These are phyloP conservation scores for Coemansia sp. DNA, from an alignment of 192 early-diverging fungal species.

Conservation along the genomic window DNA sequence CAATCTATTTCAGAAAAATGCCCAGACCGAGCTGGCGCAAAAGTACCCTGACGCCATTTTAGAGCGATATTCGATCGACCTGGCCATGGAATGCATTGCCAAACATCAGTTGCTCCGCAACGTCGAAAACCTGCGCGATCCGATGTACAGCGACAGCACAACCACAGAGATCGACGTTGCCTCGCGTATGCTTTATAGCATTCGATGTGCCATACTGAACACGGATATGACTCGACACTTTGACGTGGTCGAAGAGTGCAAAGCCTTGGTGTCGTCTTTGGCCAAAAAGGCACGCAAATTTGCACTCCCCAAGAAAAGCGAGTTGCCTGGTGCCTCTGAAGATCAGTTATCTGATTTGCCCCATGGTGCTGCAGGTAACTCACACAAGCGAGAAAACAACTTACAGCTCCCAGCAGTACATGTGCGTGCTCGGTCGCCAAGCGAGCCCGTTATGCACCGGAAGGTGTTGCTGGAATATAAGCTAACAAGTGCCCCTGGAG, in stretches of 20 bases:
- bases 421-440: constrained; percentile 26
- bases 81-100: constrained; percentile 68
- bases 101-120: constrained; percentile 72
- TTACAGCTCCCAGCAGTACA: neutral
- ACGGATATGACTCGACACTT: constrained; percentile 95
- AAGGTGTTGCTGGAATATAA: constrained; percentile 11
- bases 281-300: constrained; percentile 44
- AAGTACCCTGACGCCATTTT: constrained; percentile 83
- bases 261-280: constrained; percentile 37
- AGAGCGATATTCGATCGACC: constrained; percentile 80
- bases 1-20: constrained; percentile 89
- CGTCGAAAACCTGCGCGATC: constrained; percentile 51
- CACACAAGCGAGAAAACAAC: neutral
- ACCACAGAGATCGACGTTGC: constrained; percentile 45
- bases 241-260: constrained; percentile 58
- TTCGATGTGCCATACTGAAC: constrained; percentile 68
- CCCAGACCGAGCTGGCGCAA: constrained; percentile 70
- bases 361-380: too few relatives aligned
- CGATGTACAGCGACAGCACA: constrained; percentile 54
- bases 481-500: too few relatives aligned
- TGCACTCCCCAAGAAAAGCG: neutral
- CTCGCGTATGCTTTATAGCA: constrained; percentile 45
- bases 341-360: too few relatives aligned
- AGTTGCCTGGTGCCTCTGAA: too few relatives aligned
- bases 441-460: constrained; percentile 26